Conservation (phyloP, 208 protist species). For the Leptomonas pyrrhocoris region DNA sequence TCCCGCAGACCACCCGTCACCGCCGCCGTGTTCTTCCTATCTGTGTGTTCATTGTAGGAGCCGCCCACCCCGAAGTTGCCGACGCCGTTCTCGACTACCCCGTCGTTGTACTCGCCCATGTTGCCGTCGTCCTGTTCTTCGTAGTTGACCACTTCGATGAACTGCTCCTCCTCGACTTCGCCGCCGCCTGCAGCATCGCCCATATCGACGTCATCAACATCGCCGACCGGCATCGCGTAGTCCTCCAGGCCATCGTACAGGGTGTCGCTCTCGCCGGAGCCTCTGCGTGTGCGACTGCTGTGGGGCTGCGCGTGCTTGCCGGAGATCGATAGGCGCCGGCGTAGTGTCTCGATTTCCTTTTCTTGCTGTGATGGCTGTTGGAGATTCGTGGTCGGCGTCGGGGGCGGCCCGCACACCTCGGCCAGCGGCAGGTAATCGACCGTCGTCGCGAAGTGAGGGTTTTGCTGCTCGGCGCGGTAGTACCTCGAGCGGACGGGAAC, state of each 20-base stretch:
- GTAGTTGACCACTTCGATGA: too few species aligned
- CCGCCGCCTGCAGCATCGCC: neutral
- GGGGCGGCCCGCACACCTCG: constrained; percentile 25
- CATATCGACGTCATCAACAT: neutral
- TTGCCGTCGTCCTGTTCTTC: too few species aligned
- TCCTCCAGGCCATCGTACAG: constrained; percentile 10
- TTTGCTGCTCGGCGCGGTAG: constrained; percentile 22
- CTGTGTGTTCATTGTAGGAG: neutral
- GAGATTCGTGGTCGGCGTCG: neutral
- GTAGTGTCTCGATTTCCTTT: neutral
- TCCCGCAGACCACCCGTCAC: neutral
- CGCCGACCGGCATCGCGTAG: neutral
- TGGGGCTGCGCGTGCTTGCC: neutral
- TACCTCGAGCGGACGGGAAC: constrained; percentile 37
- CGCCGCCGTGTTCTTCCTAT: neutral
- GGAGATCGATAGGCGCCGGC: neutral
- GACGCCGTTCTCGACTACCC: neutral
- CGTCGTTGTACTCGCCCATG: too few species aligned
- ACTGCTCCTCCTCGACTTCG: neutral
- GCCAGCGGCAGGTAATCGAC: constrained; percentile 26
- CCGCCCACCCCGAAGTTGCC: neutral
- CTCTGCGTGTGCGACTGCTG: neutral
- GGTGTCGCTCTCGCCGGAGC: neutral
- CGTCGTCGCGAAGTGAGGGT: constrained; percentile 19
- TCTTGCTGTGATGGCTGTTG: neutral